Evolutionary conservation across 2,329 filamentous ascomycete genomes (phyloP).

Genomic region (Bipolaris victoriae): DNA sequence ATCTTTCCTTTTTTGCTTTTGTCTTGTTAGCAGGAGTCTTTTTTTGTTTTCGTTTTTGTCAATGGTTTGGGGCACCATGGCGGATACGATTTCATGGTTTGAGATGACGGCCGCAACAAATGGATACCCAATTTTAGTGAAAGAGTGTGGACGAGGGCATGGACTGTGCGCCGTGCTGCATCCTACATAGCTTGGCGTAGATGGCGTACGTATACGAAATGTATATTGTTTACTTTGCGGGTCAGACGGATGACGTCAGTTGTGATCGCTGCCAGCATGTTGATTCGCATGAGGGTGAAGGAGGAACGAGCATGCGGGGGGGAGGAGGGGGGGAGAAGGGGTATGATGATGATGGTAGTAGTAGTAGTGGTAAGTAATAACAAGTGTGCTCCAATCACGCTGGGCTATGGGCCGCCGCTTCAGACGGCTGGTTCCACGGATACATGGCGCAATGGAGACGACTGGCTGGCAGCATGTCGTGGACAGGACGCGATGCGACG

Average conservation of each 20-base stretch:
- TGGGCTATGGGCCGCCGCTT: background rate
- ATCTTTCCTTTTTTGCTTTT: slow-evolving; percentile 1
- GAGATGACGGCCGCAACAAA: slow-evolving; percentile 29
- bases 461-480: background rate
- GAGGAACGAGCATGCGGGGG: background rate
- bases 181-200: slow-evolving; percentile 3
- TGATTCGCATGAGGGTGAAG: background rate
- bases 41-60: slow-evolving; percentile 7
- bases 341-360: background rate
- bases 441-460: background rate
- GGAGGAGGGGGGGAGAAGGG: background rate
- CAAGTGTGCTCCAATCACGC: background rate
- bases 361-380: background rate
- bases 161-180: slow-evolving; percentile 5
- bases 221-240: slow-evolving; percentile 10
- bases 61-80: slow-evolving; percentile 6
- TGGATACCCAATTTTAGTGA: slow-evolving; percentile 33
- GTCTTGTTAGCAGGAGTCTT: slow-evolving; percentile 9
- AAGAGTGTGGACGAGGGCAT: slow-evolving; percentile 7
- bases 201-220: slow-evolving; percentile 2
- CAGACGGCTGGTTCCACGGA: slow-evolving; percentile 19
- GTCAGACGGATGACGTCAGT: slow-evolving; percentile 7
- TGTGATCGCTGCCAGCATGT: background rate
- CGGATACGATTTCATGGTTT: slow-evolving; percentile 27
- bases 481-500: background rate